Evolutionary conservation across 2,329 filamentous ascomycete species (phyloP).

Genomic region (Monilinia laxa): DNA sequence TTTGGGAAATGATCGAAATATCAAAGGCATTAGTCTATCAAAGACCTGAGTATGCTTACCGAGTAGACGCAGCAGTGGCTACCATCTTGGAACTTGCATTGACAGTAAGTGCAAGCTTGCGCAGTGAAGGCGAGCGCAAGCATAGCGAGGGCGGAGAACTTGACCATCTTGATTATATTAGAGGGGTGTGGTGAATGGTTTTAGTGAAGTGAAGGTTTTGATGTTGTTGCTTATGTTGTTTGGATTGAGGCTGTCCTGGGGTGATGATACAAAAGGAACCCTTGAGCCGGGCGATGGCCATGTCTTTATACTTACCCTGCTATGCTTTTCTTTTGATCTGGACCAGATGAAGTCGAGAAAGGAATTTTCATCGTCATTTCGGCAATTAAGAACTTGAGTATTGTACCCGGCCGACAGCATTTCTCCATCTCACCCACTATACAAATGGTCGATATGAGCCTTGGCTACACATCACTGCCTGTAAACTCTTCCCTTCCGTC

Average conservation of each 20-base stretch:
- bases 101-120: not conserved
- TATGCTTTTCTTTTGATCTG: not conserved
- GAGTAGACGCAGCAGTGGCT: not conserved
- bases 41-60: not conserved
- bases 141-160: not conserved
- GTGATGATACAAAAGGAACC: not conserved
- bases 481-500: too few species aligned
- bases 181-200: not conserved
- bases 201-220: not conserved
- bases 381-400: not conserved
- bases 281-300: not conserved
- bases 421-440: too few species aligned
- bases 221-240: not conserved
- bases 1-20: not conserved
- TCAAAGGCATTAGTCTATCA: not conserved
- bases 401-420: not conserved
- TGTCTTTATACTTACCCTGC: not conserved
- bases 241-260: not conserved
- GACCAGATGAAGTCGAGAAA: not conserved
- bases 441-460: too few species aligned
- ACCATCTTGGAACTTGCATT: not conserved
- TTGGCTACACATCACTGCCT: too few species aligned
- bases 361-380: too few species aligned
- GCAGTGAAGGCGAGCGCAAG: not conserved
- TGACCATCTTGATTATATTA: not conserved